A percentile compares a stretch with the other conserved stretches of the same genome.
Conservation (phyloP, 2,329 filamentous ascomycete species). For the Curvularia spicifera region DNA sequence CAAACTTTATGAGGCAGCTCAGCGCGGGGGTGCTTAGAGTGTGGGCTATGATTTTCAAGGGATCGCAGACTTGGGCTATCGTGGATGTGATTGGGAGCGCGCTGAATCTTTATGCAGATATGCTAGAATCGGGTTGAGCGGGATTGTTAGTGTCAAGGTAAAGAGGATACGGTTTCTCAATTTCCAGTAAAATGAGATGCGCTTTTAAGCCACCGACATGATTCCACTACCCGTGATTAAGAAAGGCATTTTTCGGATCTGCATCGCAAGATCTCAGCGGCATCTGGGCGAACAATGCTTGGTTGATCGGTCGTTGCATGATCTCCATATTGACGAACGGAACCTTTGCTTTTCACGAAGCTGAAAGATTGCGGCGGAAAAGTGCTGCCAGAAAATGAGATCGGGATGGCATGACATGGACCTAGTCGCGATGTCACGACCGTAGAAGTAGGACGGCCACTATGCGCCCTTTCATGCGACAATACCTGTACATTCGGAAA, state of each 20-base stretch:
- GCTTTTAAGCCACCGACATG: conserved; percentile 62
- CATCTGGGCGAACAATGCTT: conserved; percentile 54
- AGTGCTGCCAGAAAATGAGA: conserved; percentile 59
- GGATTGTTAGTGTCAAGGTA: conserved; percentile 25
- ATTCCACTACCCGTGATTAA: conserved; percentile 64
- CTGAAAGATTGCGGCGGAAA: conserved; percentile 57
- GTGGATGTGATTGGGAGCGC: conserved; percentile 52
- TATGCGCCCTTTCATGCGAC: background rate
- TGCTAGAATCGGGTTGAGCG: conserved; percentile 48
- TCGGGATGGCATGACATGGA: conserved; percentile 56
- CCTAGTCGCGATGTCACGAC: conserved; percentile 25
- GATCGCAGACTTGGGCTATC: conserved; percentile 54
- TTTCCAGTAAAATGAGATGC: conserved; percentile 33
- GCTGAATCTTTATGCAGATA: conserved; percentile 52
- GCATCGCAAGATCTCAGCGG: conserved; percentile 50
- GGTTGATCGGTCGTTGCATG: conserved; percentile 58
- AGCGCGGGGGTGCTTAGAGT: conserved; percentile 52
- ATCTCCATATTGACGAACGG: conserved; percentile 55
- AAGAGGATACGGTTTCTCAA: conserved; percentile 18
- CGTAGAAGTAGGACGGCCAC: conserved; percentile 31
- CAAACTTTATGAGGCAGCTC: conserved; percentile 44
- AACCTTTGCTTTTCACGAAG: conserved; percentile 56
- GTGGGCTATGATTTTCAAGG: conserved; percentile 53
- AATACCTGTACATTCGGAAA: too few species aligned
- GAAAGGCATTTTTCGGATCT: conserved; percentile 49